These are phyloP conservation scores for Pilasporangium apinafurcum DNA, from an alignment of 352 stramenopile species.

Conservation along the genomic window DNA sequence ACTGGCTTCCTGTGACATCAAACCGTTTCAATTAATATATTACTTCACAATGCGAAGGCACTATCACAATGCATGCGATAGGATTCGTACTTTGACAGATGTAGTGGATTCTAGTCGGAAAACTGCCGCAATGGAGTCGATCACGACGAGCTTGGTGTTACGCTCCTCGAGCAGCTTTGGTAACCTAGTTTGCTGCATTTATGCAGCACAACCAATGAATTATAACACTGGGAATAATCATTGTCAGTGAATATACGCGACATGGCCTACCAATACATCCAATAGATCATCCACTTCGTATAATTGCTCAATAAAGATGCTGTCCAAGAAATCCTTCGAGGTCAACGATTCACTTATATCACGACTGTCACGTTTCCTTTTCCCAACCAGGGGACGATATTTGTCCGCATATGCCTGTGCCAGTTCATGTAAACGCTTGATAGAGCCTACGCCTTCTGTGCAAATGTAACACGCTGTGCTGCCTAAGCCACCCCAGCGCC, in stretches of 20 bases:
- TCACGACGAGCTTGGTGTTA: slow-evolving; percentile 73
- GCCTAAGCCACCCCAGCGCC: slow-evolving; percentile 39
- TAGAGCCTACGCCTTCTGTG: slow-evolving; percentile 62
- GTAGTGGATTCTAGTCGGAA: slow-evolving; percentile 66
- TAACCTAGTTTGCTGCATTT: slow-evolving; percentile 49
- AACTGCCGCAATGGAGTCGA: slow-evolving; percentile 75
- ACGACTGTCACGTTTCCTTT: slow-evolving; percentile 34
- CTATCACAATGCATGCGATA: neutral
- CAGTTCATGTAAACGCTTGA: slow-evolving; percentile 71
- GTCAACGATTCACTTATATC: neutral
- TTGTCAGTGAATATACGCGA: neutral
- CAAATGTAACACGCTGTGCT: slow-evolving; percentile 75
- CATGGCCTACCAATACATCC: slow-evolving; percentile 37
- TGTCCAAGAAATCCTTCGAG: slow-evolving; percentile 48
- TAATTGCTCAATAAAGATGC: slow-evolving; percentile 75
- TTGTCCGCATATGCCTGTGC: slow-evolving; percentile 35
- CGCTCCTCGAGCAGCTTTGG: slow-evolving; percentile 59
- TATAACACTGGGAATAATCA: neutral
- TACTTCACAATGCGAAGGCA: neutral
- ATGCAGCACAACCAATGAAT: neutral
- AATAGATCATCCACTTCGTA: slow-evolving; percentile 65
- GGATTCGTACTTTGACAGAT: slow-evolving; percentile 44
- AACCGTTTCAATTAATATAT: neutral
- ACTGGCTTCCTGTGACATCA: slow-evolving; percentile 40
- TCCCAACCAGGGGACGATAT: slow-evolving; percentile 28